phyloP scores from a whole-genome alignment of 2,329 filamentous ascomycete genomes.

The Pestalotiopsis sp. region DNA sequence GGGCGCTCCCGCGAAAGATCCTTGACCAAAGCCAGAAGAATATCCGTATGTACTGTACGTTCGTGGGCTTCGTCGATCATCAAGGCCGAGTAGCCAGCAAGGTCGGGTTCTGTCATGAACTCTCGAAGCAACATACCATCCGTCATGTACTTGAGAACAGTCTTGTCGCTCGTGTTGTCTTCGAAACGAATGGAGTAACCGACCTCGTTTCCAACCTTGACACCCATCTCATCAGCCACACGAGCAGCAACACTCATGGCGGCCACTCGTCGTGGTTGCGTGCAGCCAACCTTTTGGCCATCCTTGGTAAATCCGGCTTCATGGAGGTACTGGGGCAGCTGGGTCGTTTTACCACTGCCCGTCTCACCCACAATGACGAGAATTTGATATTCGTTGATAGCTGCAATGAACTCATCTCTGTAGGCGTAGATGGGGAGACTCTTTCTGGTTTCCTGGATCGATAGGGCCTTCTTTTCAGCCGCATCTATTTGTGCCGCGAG shows the following conservation, averaged over 20 bases:
- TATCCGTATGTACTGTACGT: conserved; percentile 87
- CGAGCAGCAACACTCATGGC: conserved; percentile 97
- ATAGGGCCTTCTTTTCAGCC: conserved; percentile 84
- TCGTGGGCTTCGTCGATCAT: conserved; percentile 99
- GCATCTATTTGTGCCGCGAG: conserved; percentile 82
- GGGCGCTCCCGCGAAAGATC: conserved; percentile 82
- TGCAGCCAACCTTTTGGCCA: conserved; percentile 86
- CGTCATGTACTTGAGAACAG: conserved; percentile 93
- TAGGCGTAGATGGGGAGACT: conserved; percentile 89
- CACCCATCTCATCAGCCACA: conserved; percentile 91
- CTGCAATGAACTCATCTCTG: conserved; percentile 82
- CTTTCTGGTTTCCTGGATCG: conserved; percentile 90
- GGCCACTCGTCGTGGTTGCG: conserved; percentile 91
- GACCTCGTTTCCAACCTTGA: conserved; percentile 88
- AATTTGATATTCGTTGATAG: conserved; percentile 82
- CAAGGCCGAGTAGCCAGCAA: conserved; percentile 80
- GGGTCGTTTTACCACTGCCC: conserved; percentile 93
- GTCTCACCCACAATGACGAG: conserved; percentile 94
- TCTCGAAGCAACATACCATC: conserved; percentile 93
- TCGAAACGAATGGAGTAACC: conserved; percentile 96
- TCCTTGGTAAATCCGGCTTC: conserved; percentile 88
- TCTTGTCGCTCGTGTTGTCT: conserved; percentile 88
- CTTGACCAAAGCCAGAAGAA: conserved; percentile 84
- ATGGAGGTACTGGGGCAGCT: conserved; percentile 90
- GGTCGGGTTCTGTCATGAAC: conserved; percentile 84